Evolutionary conservation across 768 basidiomycete genomes (phyloP).

Genomic region (Pisolithus albus): DNA sequence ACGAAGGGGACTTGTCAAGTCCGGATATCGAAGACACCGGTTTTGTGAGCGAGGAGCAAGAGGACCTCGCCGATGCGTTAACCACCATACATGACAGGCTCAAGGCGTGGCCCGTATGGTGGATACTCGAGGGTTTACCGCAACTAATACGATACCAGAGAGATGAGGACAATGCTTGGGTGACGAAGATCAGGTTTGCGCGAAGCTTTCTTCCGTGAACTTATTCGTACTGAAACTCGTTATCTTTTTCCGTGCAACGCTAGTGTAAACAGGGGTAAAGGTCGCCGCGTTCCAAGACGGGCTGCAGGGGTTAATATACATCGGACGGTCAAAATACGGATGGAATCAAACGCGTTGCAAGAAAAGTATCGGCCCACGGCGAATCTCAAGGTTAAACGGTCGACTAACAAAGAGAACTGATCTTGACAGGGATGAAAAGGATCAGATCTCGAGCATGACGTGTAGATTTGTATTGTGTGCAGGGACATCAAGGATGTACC

Average conservation of each 20-base stretch:
- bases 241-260: neutral
- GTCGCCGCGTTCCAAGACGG: constrained; percentile 38
- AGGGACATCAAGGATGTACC: no score
- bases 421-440: no score
- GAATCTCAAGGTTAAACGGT: constrained; percentile 29
- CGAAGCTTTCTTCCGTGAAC: neutral
- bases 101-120: constrained; percentile 19
- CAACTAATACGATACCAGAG: constrained; percentile 2
- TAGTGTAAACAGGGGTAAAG: constrained; percentile 35
- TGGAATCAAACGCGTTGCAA: constrained; percentile 39
- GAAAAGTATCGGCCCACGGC: constrained; percentile 37
- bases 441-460: no score
- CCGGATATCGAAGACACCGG: neutral
- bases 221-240: neutral
- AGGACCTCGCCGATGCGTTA: constrained; percentile 53
- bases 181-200: constrained; percentile 13
- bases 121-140: neutral
- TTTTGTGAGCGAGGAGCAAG: constrained; percentile 47
- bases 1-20: neutral
- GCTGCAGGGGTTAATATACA: constrained; percentile 36
- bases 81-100: constrained; percentile 50
- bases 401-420: no score
- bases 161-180: constrained; percentile 8
- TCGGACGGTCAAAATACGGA: constrained; percentile 40
- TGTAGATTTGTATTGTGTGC: no score